Conservation (phyloP, 176 grass and related monocot genomes). For the Zizania latifolia region DNA sequence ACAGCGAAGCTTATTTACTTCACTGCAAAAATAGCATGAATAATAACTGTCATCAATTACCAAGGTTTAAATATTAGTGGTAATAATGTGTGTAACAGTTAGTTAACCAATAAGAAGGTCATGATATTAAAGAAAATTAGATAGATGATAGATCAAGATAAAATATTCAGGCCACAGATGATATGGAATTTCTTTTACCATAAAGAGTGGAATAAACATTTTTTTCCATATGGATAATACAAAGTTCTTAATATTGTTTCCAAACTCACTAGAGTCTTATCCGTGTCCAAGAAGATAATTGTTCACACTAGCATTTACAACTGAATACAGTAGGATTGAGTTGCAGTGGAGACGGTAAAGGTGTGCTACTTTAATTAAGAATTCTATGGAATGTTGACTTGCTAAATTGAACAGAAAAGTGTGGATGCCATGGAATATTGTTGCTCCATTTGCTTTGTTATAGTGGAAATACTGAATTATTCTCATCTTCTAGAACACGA, state of each 20-base stretch:
- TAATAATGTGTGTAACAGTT: not conserved
- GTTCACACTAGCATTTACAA: not conserved
- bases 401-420: not conserved
- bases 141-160: not conserved
- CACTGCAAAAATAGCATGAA: conserved; percentile 35
- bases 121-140: not conserved
- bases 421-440: not conserved
- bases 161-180: not conserved
- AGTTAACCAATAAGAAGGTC: not conserved
- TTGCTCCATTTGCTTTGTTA: conserved; percentile 6
- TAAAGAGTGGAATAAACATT: no score
- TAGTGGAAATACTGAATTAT: not conserved
- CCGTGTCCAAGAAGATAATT: not conserved
- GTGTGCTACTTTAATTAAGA: not conserved
- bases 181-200: not conserved
- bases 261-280: not conserved
- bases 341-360: not conserved
- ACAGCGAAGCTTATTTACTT: conserved; percentile 51
- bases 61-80: conserved; percentile 12
- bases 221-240: no score
- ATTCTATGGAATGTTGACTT: not conserved
- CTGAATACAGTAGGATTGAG: not conserved
- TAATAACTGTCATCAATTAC: conserved; percentile 1
- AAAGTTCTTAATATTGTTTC: not conserved
- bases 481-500: not conserved